Base-by-base conservation (phyloP, 129 eudicot genomes). In the Calendula officinalis region DNA sequence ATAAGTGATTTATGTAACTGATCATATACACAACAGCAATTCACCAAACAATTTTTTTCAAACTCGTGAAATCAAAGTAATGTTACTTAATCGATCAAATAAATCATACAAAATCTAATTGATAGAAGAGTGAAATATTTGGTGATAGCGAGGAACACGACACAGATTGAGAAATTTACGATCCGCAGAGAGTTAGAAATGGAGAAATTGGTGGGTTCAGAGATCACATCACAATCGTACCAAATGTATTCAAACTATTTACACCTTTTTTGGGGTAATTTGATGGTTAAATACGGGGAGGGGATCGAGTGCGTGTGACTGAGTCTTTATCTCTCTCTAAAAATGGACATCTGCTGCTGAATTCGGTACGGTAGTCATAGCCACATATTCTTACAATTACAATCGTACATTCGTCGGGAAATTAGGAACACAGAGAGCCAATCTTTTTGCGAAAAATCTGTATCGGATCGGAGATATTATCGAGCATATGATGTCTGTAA, bases 361-460 rank as follows among this genome's bases (percentile, higher is more conserved):
- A 56, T 55, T 55, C 5, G 64, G 64, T 53, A 38, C 7, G 42
- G 45, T 40, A 32, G 66, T 41, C 51, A 6, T 41, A 63, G 56
- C 56, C 68, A 55, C 32, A 59, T 17, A 54, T 58, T 33, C 17
- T 47, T 34, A 40, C 46, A 48, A 64, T 55, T 71, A 52, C 49
- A 69, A 58, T 61, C 45, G 32, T 68, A 68, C 74, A 60, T 70
- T 60, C 50, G 16, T 55, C 64, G 66, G n/a, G 15, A 72, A 65
- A 73, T 45, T 13, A 47, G 78, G 73, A 74, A 32, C 62, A 66
- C 6, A 74, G 36, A 57, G 73, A 74, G 73, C 78, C 78, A 74
- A 74, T 74, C 78, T 74, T 73, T 65, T 58, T 34, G 62, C 78
- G 39, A 47, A 52, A 71, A 66, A 74, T 74, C 78, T 57, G 73